Conservation (phyloP, 1,139 yeast genomes). For the Debaryomyces sp. region DNA sequence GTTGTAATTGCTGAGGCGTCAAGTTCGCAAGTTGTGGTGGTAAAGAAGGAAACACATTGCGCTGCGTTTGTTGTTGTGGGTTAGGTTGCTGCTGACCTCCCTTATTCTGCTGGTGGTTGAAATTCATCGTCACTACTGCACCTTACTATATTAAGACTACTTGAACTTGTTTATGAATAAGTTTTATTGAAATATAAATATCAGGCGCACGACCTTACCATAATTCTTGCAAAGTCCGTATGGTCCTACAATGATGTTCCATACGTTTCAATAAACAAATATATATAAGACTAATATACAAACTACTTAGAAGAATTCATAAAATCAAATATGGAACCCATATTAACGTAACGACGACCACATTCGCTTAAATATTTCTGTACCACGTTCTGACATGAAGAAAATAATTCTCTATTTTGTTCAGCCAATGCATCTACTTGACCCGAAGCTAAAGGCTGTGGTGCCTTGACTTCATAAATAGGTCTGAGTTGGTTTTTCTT, state of each 20-base stretch:
- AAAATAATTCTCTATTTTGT: conserved; percentile 71
- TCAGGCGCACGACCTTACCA: conserved; percentile 6
- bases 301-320: conserved; percentile 24
- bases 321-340: conserved; percentile 77
- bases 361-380: conserved; percentile 77
- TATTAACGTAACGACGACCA: conserved; percentile 90
- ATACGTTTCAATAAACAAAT: not conserved
- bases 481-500: conserved; percentile 59
- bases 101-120: conserved; percentile 17
- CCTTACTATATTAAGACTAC: not conserved
- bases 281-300: conserved; percentile 1
- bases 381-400: conserved; percentile 60
- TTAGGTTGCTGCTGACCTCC: conserved; percentile 14
- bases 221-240: not conserved
- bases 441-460: conserved; percentile 52
- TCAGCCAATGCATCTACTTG: conserved; percentile 76
- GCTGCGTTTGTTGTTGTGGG: conserved; percentile 13
- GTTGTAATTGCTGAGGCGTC: conserved; percentile 50
- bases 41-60: conserved; percentile 27
- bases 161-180: not conserved
- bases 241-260: not conserved
- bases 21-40: conserved; percentile 47
- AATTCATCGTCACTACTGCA: conserved; percentile 15
- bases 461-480: conserved; percentile 32
- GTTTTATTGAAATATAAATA: not conserved